Evolutionary conservation across 306 rosid genomes (phyloP).

Genomic region (Gastrolobium villosum): DNA sequence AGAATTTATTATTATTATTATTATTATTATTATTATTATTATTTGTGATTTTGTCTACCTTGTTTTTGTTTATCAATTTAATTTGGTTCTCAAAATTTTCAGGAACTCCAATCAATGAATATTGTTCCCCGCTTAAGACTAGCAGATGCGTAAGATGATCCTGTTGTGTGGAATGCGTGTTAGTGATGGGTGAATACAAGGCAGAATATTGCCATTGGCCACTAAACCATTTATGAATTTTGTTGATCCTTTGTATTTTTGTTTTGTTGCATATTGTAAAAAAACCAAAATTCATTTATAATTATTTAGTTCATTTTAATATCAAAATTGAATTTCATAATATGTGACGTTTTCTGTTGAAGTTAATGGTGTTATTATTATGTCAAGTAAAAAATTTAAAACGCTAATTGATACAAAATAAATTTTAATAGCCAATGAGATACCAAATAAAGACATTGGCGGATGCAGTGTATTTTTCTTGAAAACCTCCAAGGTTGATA

Average conservation of each 20-base stretch:
- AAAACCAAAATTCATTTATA: neutral
- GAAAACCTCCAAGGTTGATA: too few relatives aligned
- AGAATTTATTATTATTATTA: neutral
- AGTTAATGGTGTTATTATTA: neutral
- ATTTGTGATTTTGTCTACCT: neutral
- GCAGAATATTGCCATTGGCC: neutral
- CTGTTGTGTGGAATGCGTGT: neutral
- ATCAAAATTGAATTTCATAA: neutral
- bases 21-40: neutral
- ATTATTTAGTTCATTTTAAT: neutral
- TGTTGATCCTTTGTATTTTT: neutral
- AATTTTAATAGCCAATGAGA: neutral
- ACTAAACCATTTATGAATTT: neutral
- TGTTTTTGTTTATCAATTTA: constrained; percentile 8
- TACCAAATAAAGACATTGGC: neutral
- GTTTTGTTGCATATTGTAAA: neutral
- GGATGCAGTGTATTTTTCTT: neutral
- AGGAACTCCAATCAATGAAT: constrained; percentile 97
- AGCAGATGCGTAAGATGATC: constrained; percentile 64
- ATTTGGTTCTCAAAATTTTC: constrained; percentile 49
- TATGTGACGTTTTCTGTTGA: neutral
- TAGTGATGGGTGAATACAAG: neutral
- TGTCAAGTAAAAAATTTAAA: neutral
- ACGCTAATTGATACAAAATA: neutral
- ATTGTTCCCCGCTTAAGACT: constrained; percentile 85